Evolutionary conservation across 305 asterid species (phyloP), one percentile per base, ranked within the genome.

Genomic region (Salvia sclarea): DNA sequence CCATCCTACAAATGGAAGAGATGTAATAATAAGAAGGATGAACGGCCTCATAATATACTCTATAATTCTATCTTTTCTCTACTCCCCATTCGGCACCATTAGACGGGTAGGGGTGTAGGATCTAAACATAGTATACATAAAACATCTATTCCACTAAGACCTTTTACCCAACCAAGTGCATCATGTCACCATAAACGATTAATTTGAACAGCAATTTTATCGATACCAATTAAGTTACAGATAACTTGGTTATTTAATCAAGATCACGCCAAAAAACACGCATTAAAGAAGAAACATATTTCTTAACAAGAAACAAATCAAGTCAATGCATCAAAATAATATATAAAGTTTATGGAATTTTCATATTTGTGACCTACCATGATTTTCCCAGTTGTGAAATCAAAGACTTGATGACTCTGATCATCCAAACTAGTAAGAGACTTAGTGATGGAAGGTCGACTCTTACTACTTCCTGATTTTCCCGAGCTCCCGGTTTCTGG

Each of bases 331-430:
- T 61, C 53, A 70, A 70, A 66, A 47, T 54, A 31, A 33, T 28
- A 30, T 41, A 40, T 21, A 67, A 54, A 65, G 20, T 57, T 16
- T 67, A 43, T 57, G 47, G 54, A 30, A 45, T 64, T 20, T 18
- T 55, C 68, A 50, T 63, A 53, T 59, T 61, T 66, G 57, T 71
- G 56, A 88, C 88, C 83, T 71, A 91, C 97, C 92, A 73, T 72
- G 45, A 44, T 64, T 25, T 41, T 62, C 38, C 41, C 78, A 64
- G 60, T 11, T 52, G 71, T 66, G 55, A 72, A 73, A 71, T 75
- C 77, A 53, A 41, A 41, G 35, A 47, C 9, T 64, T 73, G 68
- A 73, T 63, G 80, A 71, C 66, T 76, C 78, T 48, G 70, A 64
- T 73, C 78, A 60, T 66, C 79, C 40, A 64, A 62, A 69, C 45